Percentiles rank a stretch among this genome's conserved stretches.
These are phyloP conservation scores for Gossypium raimondii DNA, from an alignment of 345 rosid genomes.

Conservation along the genomic window DNA sequence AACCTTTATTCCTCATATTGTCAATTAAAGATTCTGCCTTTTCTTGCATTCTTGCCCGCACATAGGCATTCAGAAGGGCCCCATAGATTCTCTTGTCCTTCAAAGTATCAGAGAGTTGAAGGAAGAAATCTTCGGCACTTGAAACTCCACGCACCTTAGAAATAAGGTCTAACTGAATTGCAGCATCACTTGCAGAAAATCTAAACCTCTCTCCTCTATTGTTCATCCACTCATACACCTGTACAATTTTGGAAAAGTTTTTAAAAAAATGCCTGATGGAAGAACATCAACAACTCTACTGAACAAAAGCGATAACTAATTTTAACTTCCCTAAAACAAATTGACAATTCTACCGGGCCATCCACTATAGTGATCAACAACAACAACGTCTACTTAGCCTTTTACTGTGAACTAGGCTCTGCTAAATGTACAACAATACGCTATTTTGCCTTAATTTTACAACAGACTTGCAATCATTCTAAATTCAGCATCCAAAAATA, in stretches of 20 bases:
- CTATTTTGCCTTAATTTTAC: background rate
- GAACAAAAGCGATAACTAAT: background rate
- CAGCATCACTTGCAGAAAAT: constrained; percentile 77
- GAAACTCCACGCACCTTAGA: constrained; percentile 76
- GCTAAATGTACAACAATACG: background rate
- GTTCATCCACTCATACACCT: constrained; percentile 96
- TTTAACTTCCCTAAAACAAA: background rate
- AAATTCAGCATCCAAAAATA: background rate
- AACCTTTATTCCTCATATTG: constrained; percentile 63
- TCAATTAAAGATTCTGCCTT: constrained; percentile 68
- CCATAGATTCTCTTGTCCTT: constrained; percentile 85
- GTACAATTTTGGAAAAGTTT: constrained; percentile 3
- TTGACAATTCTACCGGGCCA: background rate
- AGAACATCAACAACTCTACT: background rate
- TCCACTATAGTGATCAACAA: background rate
- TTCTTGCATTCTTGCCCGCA: constrained; percentile 49
- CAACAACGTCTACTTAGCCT: background rate
- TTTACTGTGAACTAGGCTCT: background rate
- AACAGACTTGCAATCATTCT: background rate
- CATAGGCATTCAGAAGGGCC: constrained; percentile 81
- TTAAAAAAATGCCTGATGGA: background rate
- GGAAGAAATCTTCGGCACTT: constrained; percentile 64
- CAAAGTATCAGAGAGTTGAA: constrained; percentile 42
- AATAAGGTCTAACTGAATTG: constrained; percentile 85
- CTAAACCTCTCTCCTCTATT: constrained; percentile 65